phyloP scores from a whole-genome alignment of 73 alveolate species.

The Paraurostyla sp. region DNA sequence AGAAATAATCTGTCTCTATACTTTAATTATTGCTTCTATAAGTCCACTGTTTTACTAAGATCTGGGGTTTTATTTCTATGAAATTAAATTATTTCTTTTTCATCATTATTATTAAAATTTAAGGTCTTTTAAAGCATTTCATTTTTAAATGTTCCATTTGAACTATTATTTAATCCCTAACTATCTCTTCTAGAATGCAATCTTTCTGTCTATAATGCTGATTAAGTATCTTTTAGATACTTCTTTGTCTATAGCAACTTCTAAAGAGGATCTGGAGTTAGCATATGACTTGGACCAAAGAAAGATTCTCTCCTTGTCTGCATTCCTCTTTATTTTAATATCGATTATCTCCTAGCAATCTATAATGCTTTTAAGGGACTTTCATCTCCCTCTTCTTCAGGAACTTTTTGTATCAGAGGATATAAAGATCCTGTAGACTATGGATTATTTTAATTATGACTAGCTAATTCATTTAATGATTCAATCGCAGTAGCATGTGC shows the following conservation, averaged over 20 bases:
- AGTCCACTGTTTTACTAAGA: neutral
- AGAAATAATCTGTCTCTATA: conserved; percentile 26
- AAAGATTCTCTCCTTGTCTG: neutral
- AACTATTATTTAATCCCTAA: neutral
- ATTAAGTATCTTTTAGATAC: neutral
- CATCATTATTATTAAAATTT: neutral
- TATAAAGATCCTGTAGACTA: neutral
- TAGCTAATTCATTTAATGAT: conserved; percentile 3
- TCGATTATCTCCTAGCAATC: conserved; percentile 22
- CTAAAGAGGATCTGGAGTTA: conserved; percentile 39
- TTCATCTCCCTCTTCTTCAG: neutral
- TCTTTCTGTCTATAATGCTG: neutral
- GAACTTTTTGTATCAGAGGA: neutral
- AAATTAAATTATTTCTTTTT: neutral
- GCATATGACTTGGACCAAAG: neutral
- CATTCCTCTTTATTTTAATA: neutral
- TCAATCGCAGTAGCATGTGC: conserved; percentile 16
- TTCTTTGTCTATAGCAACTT: conserved; percentile 50
- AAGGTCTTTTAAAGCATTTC: conserved; percentile 1
- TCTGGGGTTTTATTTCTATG: neutral
- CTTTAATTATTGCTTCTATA: neutral
- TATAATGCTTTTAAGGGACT: conserved; percentile 40
- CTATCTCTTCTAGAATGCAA: neutral
- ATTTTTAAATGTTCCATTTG: conserved; percentile 36
- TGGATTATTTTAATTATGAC: conserved; percentile 21